Evolutionary conservation across 208 protist species (phyloP).

Genomic region (Strigomonas culicis): DNA sequence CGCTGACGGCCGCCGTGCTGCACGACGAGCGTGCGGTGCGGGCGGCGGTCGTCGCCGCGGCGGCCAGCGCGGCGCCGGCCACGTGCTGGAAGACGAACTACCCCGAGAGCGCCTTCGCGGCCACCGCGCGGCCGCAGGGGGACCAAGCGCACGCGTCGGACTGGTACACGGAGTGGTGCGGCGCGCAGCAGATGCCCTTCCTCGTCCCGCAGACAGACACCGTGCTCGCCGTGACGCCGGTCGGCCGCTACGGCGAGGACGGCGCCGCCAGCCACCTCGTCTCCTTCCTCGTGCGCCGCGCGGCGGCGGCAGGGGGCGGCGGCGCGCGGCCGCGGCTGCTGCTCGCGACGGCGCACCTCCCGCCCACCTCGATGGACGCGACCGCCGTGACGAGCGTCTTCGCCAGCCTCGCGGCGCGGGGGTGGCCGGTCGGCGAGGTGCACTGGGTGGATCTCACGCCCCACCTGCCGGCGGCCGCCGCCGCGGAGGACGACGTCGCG

Average conservation of each 20-base stretch:
- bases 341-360: conserved; percentile 39
- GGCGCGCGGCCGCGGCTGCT: conserved; percentile 7
- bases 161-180: conserved; percentile 65
- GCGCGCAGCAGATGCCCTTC: conserved; percentile 46
- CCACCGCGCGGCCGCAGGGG: not conserved
- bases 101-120: conserved; percentile 21
- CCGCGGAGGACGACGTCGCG: not conserved
- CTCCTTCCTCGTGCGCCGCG: conserved; percentile 36
- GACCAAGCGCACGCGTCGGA: conserved; percentile 10
- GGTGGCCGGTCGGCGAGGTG: conserved; percentile 46
- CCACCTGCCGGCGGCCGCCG: conserved; percentile 2
- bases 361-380: conserved; percentile 33
- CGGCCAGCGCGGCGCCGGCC: not conserved
- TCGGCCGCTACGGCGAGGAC: conserved; percentile 3
- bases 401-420: conserved; percentile 13
- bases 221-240: conserved; percentile 29
- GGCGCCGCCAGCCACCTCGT: conserved; percentile 18
- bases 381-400: conserved; percentile 15
- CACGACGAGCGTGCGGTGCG: not conserved
- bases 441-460: conserved; percentile 49
- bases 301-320: not conserved
- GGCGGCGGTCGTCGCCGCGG: not conserved
- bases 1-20: not conserved
- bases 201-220: conserved; percentile 30
- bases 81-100: conserved; percentile 28